These are phyloP conservation scores for Cytospora chrysosperma DNA, from an alignment of 2,329 filamentous ascomycete species.

Conservation along the genomic window DNA sequence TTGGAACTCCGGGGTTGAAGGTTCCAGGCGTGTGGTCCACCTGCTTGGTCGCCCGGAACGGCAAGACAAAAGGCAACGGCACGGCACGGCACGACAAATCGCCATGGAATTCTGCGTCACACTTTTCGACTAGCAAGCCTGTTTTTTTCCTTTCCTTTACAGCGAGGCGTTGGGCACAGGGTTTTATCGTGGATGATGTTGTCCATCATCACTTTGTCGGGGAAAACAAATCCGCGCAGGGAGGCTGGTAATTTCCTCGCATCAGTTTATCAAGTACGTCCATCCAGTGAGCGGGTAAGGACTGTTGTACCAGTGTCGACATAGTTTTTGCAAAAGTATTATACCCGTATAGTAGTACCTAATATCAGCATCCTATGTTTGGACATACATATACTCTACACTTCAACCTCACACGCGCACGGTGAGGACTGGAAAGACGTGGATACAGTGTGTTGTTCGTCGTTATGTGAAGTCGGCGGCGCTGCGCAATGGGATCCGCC, in stretches of 20 bases:
- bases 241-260: neutral
- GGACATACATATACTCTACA: neutral
- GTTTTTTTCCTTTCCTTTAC: constrained; percentile 2
- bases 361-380: constrained; percentile 1
- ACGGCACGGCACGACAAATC: neutral
- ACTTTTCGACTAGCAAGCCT: constrained; percentile 13
- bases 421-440: too few species aligned
- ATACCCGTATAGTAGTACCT: constrained; percentile 6
- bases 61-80: neutral
- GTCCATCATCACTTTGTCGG: neutral
- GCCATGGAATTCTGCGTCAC: constrained; percentile 4
- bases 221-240: neutral
- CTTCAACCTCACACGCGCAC: neutral
- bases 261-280: neutral
- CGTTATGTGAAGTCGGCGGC: too few species aligned
- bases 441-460: too few species aligned
- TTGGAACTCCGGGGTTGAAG: neutral
- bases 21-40: neutral
- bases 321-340: neutral
- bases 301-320: neutral
- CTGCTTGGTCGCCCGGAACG: neutral
- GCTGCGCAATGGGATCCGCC: too few species aligned
- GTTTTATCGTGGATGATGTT: neutral
- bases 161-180: constrained; percentile 24
- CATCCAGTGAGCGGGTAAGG: neutral